Evolutionary conservation across 805 yeast genomes (phyloP).

Genomic region (Wickerhamiella allomyrinae): DNA sequence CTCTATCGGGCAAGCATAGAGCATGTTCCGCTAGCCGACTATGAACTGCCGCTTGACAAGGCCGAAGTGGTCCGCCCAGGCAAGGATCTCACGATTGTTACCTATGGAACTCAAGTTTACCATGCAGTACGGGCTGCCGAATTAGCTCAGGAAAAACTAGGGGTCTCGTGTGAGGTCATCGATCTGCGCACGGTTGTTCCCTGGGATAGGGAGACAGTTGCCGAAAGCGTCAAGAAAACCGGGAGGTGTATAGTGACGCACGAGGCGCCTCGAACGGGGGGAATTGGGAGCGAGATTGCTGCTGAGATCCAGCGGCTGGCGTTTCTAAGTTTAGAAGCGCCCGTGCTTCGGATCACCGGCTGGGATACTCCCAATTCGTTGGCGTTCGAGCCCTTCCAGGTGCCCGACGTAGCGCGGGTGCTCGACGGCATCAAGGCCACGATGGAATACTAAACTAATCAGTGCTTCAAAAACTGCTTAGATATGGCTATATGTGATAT

Average conservation of each 20-base stretch:
- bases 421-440: slow-evolving; percentile 20
- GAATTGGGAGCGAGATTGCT: slow-evolving; percentile 88
- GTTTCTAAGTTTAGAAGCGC: slow-evolving; percentile 84
- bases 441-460: slow-evolving; percentile 16
- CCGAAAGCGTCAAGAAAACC: slow-evolving; percentile 76
- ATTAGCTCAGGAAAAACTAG: slow-evolving; percentile 57
- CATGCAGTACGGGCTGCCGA: slow-evolving; percentile 74
- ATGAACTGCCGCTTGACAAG: slow-evolving; percentile 70
- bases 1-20: slow-evolving; percentile 76
- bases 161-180: slow-evolving; percentile 71
- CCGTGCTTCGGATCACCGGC: slow-evolving; percentile 88
- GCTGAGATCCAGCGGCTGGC: slow-evolving; percentile 94
- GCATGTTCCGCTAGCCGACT: slow-evolving; percentile 70
- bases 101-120: slow-evolving; percentile 74
- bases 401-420: slow-evolving; percentile 55
- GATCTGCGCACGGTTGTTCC: slow-evolving; percentile 90
- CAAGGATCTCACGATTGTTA: slow-evolving; percentile 63
- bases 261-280: slow-evolving; percentile 83
- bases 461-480: too few species aligned
- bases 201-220: slow-evolving; percentile 67
- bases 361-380: slow-evolving; percentile 96
- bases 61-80: slow-evolving; percentile 81
- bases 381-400: slow-evolving; percentile 87
- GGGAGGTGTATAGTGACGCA: slow-evolving; percentile 73
- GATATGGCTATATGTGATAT: too few species aligned